Percentiles rank a stretch among this genome's conserved stretches.
These are phyloP conservation scores for Exophiala spinifera DNA, from an alignment of 2,329 filamentous ascomycete species.

Conservation along the genomic window DNA sequence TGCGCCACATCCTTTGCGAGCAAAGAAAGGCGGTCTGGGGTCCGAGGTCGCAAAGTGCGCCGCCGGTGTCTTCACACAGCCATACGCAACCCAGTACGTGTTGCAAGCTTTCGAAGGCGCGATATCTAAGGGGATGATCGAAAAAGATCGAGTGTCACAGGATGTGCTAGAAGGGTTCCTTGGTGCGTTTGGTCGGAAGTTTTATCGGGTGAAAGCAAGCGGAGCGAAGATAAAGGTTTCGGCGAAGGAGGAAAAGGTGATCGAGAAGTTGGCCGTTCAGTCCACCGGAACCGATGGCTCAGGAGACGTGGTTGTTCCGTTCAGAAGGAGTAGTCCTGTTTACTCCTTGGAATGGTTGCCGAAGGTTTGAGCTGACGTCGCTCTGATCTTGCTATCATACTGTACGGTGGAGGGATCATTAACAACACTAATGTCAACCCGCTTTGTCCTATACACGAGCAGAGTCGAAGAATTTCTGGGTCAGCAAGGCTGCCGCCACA, in stretches of 20 bases:
- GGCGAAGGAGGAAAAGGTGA: conserved; percentile 18
- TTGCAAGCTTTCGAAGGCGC: conserved; percentile 58
- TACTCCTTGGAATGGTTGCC: conserved; percentile 23
- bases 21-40: conserved; percentile 50
- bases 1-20: conserved; percentile 61
- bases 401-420: too few relatives aligned
- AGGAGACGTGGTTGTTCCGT: conserved; percentile 20
- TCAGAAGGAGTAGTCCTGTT: conserved; percentile 14
- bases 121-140: conserved; percentile 52
- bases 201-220: conserved; percentile 40
- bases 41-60: conserved; percentile 42
- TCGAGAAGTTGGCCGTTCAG: neutral
- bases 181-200: conserved; percentile 54
- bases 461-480: conserved; percentile 24
- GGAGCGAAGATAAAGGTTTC: conserved; percentile 16
- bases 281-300: conserved; percentile 1
- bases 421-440: neutral
- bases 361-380: neutral
- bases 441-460: neutral
- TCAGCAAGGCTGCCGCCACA: conserved; percentile 63
- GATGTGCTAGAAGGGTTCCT: conserved; percentile 59
- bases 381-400: too few relatives aligned
- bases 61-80: conserved; percentile 63
- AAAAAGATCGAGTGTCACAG: conserved; percentile 52
- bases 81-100: conserved; percentile 57